Evolutionary conservation across 305 asterid species (phyloP), one percentile per base, ranked within the genome.

Genomic region (Fraxinus greggii): DNA sequence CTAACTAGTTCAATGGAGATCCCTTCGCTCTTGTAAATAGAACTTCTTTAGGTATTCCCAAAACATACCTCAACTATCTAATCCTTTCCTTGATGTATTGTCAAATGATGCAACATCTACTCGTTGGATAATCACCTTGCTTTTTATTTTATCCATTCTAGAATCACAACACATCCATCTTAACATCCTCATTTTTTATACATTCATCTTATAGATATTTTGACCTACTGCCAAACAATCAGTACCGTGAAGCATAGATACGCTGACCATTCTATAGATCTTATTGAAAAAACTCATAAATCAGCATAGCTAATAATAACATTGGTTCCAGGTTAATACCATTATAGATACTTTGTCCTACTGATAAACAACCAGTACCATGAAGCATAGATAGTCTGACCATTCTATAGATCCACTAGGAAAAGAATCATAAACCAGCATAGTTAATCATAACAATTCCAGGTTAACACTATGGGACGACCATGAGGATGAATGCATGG

Each of bases 31-130:
- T 69, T 65, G 35, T 26, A 65, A 63, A 65, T 65, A 15, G 75
- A 69, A 31, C 38, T 69, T 69, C 75, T 69, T 15, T 13, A 69
- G 75, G 75, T 69, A 69, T 15, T 69, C 75, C 72, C 75, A 28
- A 13, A 69, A 13, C 38, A 69, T 28, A 69, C 19, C 40, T 15
- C 75, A 28, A 69, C 75, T 31, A 31, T 69, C 23, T 69, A 69
- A 29, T 29, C 23, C 42, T 69, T 31, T 15, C 40, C 42, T 31
- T 69, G 75, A 28, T 29, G 35, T 69, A 28, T 29, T 69, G 23
- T 29, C 36, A 31, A 28, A 13, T 12, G 75, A 69, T 69, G 42
- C 75, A 69, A 31, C 21, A 69, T 28, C 19, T n/a, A 69, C 40
- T 29, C 29, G 75, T 69, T 31, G 10, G 75, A 19, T 69, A 29